Conservation (phyloP, 148 eudicot species). For the Rhododendron williamsianum region DNA sequence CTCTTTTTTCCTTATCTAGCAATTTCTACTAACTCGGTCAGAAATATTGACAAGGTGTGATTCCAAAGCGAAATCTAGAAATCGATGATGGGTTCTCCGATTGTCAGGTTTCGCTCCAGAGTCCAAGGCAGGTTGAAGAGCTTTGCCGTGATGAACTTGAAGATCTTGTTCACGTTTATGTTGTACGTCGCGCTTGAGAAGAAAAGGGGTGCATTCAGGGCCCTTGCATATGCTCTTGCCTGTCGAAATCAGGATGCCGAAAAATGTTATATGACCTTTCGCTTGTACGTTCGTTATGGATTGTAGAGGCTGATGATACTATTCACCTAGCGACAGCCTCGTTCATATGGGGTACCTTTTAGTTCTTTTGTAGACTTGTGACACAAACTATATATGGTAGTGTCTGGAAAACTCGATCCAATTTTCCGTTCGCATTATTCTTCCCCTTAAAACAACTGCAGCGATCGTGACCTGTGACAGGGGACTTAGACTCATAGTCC, state of each 20-base stretch:
- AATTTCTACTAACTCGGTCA: background rate
- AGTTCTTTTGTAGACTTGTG: background rate
- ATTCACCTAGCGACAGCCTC: background rate
- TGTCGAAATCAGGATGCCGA: background rate
- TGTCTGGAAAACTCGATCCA: background rate
- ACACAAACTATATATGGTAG: background rate
- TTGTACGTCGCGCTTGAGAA: constrained; percentile 60
- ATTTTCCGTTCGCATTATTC: background rate
- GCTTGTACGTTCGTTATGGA: background rate
- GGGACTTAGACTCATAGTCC: no score
- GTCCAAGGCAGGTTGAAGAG: constrained; percentile 58
- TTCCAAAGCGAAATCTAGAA: constrained; percentile 18
- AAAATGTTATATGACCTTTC: background rate
- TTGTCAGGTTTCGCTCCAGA: constrained; percentile 48
- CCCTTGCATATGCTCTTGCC: constrained; percentile 67
- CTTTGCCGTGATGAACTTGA: constrained; percentile 62
- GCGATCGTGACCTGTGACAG: background rate
- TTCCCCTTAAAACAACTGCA: background rate
- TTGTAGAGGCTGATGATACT: background rate
- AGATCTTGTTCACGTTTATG: constrained; percentile 67
- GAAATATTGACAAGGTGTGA: background rate
- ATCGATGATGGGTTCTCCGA: constrained; percentile 68
- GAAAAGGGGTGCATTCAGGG: constrained; percentile 51
- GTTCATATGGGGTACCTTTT: background rate
- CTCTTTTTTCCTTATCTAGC: background rate